Conservation (phyloP, 2,329 filamentous ascomycete genomes). For the Calonectria crousiana region DNA sequence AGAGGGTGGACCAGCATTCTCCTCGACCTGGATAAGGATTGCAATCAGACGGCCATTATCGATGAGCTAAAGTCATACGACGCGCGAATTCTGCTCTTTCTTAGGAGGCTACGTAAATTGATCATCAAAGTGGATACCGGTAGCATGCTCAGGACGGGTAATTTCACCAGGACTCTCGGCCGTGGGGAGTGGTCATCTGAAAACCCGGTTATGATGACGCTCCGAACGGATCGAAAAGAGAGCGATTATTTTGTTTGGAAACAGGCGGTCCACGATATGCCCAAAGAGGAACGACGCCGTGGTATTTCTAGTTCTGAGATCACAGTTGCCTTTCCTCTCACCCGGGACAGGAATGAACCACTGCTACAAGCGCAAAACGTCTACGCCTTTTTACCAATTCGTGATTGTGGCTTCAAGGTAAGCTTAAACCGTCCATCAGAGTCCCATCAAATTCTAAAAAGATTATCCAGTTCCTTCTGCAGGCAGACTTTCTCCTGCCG, state of each 20-base stretch:
- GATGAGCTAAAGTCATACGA: conserved; percentile 39
- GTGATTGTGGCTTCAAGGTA: conserved; percentile 36
- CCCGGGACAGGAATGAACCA: not conserved
- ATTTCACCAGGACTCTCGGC: not conserved
- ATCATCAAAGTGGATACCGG: not conserved
- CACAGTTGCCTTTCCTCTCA: conserved; percentile 10
- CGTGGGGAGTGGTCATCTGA: not conserved
- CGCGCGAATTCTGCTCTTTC: conserved; percentile 46
- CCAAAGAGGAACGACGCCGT: not conserved
- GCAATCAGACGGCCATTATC: conserved; percentile 15
- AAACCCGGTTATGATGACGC: not conserved
- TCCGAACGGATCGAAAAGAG: not conserved
- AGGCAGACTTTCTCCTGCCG: conserved; percentile 43
- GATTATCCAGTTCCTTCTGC: conserved; percentile 38
- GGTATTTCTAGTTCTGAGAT: conserved; percentile 11
- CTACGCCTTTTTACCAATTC: conserved; percentile 24
- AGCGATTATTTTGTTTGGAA: not conserved
- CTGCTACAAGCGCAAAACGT: conserved; percentile 16
- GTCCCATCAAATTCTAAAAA: not conserved
- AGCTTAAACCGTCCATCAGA: not conserved
- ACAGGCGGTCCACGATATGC: not conserved
- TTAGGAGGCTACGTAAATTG: conserved; percentile 44
- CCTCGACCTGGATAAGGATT: not conserved
- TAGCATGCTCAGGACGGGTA: not conserved
- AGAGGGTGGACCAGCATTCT: conserved; percentile 35